Evolutionary conservation across 2,329 filamentous ascomycete species (phyloP).

Genomic region (Chrysosporium keratinophilum): DNA sequence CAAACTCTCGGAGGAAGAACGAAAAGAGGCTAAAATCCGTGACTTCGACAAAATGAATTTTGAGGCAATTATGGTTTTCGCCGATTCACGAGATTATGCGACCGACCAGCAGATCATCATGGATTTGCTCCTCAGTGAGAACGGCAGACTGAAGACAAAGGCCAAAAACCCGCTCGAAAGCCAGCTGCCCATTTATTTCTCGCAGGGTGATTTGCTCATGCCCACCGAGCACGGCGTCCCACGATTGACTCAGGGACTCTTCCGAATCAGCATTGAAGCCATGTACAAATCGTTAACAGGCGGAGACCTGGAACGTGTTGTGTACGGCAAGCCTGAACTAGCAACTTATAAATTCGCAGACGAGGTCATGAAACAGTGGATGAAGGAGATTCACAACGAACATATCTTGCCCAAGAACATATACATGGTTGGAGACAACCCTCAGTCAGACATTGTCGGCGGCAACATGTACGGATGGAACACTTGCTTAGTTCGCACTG

Average conservation of each 20-base stretch:
- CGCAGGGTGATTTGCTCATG: slow-evolving; percentile 55
- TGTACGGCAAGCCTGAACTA: slow-evolving; percentile 64
- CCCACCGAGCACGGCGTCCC: slow-evolving; percentile 52
- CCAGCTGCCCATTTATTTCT: slow-evolving; percentile 66
- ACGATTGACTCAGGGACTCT: slow-evolving; percentile 63
- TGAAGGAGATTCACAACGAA: slow-evolving; percentile 65
- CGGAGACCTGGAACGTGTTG: slow-evolving; percentile 61
- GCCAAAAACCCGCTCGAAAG: slow-evolving; percentile 55
- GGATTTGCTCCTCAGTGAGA: slow-evolving; percentile 58
- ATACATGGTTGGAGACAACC: slow-evolving; percentile 71
- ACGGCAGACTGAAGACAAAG: slow-evolving; percentile 55
- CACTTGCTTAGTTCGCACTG: slow-evolving; percentile 65
- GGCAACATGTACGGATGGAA: slow-evolving; percentile 78
- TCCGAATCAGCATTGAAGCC: slow-evolving; percentile 62
- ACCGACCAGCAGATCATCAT: slow-evolving; percentile 69
- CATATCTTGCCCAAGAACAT: slow-evolving; percentile 58
- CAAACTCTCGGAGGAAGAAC: slow-evolving; percentile 57
- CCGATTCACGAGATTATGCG: slow-evolving; percentile 62
- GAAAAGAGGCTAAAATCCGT: slow-evolving; percentile 54
- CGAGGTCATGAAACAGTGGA: slow-evolving; percentile 61
- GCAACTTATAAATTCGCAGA: slow-evolving; percentile 73
- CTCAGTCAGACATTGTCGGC: slow-evolving; percentile 61
- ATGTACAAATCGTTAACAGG: slow-evolving; percentile 55
- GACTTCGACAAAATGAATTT: slow-evolving; percentile 65
- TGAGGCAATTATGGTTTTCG: slow-evolving; percentile 65